Evolutionary conservation across 805 yeast species (phyloP), one percentile per base, ranked within the genome.

Genomic region (Wickerhamiella qilinensis): DNA sequence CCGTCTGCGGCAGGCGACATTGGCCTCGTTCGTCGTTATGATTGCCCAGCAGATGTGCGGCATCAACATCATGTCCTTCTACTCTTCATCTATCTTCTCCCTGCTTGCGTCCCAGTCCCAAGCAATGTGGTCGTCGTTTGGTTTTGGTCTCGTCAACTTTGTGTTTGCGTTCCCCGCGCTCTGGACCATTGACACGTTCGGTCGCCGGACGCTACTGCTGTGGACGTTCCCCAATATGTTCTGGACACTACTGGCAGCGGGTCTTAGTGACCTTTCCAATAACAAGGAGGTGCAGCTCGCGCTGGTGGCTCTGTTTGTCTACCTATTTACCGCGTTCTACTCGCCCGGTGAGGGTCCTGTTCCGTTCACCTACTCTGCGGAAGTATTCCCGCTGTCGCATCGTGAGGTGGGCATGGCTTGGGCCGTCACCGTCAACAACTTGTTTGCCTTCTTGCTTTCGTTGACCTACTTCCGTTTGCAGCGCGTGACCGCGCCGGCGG

Each of bases 41-140:
- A 79, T 82, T 53, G 77, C 78, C 83, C 94, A 83, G 62, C 93
- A 83, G 56, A 79, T 82, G 62, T 83, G 93, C 60, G 94, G 94
- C 49, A 73, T 83, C 56, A 83, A 83, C 52, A 88, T 82, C 38
- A 81, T 83, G 58, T 88, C 93, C 16, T 79, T 81, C 59, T 83
- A 80, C 58, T 78, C 88, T 1, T 76, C 91, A 0, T 66, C 79
- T 8, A 82, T 83, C 41, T 83, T 83, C 59, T 57, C 67, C 18
- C 68, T 75, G 41, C 41, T 46, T 18, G 38, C 38, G 3, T 4
- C 16, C 33, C 20, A 30, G 11, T 4, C 7, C 11, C 9, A 30
- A 18, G 75, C 93, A 0, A 58, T 83, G 52, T 60, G 78, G 48
- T 93, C 93, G 0, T 80, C 93, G 1, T 71, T 85, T 73, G 94